Evolutionary conservation across 148 eudicot genomes (phyloP), one percentile per base, ranked within the genome.

Genomic region (Mesembryanthemum crystallinum): DNA sequence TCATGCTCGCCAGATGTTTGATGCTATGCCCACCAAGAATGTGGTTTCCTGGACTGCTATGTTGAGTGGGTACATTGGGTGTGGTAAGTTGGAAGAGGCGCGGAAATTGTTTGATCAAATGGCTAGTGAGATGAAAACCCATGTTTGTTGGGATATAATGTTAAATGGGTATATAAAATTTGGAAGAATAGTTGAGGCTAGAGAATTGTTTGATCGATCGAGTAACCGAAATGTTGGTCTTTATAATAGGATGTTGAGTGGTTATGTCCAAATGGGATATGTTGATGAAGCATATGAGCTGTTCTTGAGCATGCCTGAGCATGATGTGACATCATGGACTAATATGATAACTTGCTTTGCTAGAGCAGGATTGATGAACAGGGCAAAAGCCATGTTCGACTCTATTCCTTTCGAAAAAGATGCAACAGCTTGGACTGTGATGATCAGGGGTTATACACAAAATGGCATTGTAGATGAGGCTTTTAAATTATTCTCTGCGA

Each of bases 61-160:
- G 87, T 75, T 88, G 60, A 83, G 81, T 74, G 94, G 91, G 75
- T 90, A 86, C 39, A 84, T 83, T 6, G 84, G 74, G 61, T 85
- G 82, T 79, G 91, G 83, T 39, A 72, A 64, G 37, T 64, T 90
- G 77, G 88, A 82, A 6, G 87, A 88, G 39, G 88, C 88, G 3
- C 75, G 85, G 32, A 73, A 24, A 3, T 77, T 88, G 78, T 90
- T 90, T 71, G 87, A 90, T 81, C 80, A 72, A 0, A 72, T 85
- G n/a, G 79, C 76, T 4, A 24, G 60, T 24, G 65, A 64, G 23
- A 10, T 81, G 63, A 90, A 79, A 79, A 85, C 64, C 68, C 84
- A 77, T 49, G 94, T 84, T 47, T 86, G 91, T 60, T 90, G 94
- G 91, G 86, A 86, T 80, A 58, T 88, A 24, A 83, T 88, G 94